Evolutionary conservation across 106 monocot genomes (phyloP).

Genomic region (Platanthera guangdongensis): DNA sequence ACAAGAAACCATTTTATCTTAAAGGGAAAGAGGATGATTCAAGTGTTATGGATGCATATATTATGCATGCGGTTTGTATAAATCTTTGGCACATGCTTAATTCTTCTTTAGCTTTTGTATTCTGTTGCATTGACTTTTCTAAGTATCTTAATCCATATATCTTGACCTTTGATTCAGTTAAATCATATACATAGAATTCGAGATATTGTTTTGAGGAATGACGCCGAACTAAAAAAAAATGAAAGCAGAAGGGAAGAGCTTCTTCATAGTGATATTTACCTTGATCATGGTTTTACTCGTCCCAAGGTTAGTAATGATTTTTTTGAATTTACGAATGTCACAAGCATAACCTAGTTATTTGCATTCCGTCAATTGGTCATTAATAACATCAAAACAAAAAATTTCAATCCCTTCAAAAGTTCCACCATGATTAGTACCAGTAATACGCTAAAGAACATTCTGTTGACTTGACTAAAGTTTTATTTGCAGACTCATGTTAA

Average conservation of each 20-base stretch:
- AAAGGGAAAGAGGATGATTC: conserved; percentile 74
- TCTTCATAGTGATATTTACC: conserved; percentile 41
- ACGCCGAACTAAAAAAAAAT: conserved; percentile 51
- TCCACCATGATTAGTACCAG: not conserved
- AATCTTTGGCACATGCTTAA: conserved; percentile 4
- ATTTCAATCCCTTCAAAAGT: not conserved
- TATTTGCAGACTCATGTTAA: not conserved
- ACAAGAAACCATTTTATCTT: conserved; percentile 86
- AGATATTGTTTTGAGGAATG: conserved; percentile 68
- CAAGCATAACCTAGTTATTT: not conserved
- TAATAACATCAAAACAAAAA: not conserved
- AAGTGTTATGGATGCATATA: conserved; percentile 76
- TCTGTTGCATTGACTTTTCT: not conserved
- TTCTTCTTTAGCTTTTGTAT: not conserved
- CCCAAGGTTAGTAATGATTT: conserved; percentile 61
- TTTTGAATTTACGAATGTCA: not conserved
- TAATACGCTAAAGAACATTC: not conserved
- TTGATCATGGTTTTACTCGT: conserved; percentile 98
- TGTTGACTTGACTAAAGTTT: not conserved
- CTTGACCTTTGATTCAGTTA: conserved; percentile 36
- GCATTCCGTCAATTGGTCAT: not conserved
- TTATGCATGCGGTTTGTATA: conserved; percentile 81
- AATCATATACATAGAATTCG: conserved; percentile 79
- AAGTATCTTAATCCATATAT: conserved; percentile 3
- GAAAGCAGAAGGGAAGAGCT: conserved; percentile 38